Conservation (phyloP, 805 yeast genomes). For the Candida nitratophila region DNA sequence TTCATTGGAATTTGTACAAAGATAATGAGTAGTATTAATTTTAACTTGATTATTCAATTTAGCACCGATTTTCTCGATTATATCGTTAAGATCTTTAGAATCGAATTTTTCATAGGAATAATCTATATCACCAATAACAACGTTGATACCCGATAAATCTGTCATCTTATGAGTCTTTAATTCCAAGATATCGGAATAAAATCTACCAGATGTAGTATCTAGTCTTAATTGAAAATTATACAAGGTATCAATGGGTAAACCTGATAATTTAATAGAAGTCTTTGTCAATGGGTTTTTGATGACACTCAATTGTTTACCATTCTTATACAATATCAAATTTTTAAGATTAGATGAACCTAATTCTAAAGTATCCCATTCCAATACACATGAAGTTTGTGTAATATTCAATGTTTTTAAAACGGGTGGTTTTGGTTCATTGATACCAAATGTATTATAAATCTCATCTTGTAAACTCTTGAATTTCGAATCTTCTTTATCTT, state of each 20-base stretch:
- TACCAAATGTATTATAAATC: constrained; percentile 67
- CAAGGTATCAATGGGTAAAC: constrained; percentile 78
- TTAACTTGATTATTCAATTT: constrained; percentile 63
- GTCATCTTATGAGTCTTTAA: constrained; percentile 94
- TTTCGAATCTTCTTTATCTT: constrained; percentile 45
- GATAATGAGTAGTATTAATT: constrained; percentile 91
- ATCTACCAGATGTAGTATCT: constrained; percentile 87
- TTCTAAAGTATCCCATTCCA: constrained; percentile 87
- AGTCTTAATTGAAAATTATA: constrained; percentile 75
- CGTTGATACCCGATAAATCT: constrained; percentile 85
- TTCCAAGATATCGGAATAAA: constrained; percentile 55
- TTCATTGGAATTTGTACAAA: constrained; percentile 67
- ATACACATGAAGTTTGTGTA: constrained; percentile 91
- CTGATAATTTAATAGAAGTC: constrained; percentile 81
- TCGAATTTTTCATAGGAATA: constrained; percentile 39
- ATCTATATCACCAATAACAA: constrained; percentile 79
- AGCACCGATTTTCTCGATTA: constrained; percentile 72
- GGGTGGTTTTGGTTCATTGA: constrained; percentile 65
- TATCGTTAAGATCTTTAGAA: constrained; percentile 51
- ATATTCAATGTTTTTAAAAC: constrained; percentile 62
- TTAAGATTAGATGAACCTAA: constrained; percentile 78
- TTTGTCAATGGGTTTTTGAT: constrained; percentile 79
- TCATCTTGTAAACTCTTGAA: constrained; percentile 68
- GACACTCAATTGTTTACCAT: constrained; percentile 63
- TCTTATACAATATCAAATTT: constrained; percentile 71